Evolutionary conservation across 148 eudicot genomes (phyloP).

Genomic region (Dysphania ambrosioides): DNA sequence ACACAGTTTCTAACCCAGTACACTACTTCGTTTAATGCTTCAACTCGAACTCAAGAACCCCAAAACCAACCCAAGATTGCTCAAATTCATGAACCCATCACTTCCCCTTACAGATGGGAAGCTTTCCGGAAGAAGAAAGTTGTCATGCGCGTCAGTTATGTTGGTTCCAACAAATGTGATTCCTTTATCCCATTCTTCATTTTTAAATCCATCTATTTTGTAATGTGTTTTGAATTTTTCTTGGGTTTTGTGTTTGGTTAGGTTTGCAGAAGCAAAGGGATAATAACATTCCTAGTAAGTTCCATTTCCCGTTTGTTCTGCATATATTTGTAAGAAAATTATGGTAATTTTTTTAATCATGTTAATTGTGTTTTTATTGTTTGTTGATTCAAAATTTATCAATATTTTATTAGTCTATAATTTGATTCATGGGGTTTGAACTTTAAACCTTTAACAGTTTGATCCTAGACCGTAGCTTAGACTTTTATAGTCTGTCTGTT

Average conservation of each 20-base stretch:
- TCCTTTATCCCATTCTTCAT: neutral
- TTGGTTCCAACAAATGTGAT: conserved; percentile 71
- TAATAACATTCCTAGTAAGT: conserved; percentile 59
- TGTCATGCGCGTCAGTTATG: conserved; percentile 94
- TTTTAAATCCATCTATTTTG: neutral
- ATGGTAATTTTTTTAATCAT: too few relatives aligned
- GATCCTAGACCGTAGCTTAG: neutral
- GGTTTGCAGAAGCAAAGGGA: conserved; percentile 78
- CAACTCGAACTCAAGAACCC: neutral
- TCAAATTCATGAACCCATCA: neutral
- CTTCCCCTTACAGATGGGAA: conserved; percentile 48
- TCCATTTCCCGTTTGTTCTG: too few relatives aligned
- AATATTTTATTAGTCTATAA: neutral
- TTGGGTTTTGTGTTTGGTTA: conserved; percentile 17
- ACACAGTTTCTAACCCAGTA: neutral
- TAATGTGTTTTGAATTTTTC: neutral
- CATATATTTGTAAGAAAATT: too few relatives aligned
- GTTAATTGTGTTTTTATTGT: neutral
- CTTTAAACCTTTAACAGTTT: neutral
- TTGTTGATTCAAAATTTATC: neutral
- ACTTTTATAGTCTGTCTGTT: neutral
- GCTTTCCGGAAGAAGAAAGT: conserved; percentile 79
- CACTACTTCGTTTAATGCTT: neutral
- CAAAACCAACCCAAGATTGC: neutral
- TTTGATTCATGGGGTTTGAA: neutral